Evolutionary conservation across 1,284 basidiomycete genomes (phyloP).

Genomic region (Inonotus hispidus): DNA sequence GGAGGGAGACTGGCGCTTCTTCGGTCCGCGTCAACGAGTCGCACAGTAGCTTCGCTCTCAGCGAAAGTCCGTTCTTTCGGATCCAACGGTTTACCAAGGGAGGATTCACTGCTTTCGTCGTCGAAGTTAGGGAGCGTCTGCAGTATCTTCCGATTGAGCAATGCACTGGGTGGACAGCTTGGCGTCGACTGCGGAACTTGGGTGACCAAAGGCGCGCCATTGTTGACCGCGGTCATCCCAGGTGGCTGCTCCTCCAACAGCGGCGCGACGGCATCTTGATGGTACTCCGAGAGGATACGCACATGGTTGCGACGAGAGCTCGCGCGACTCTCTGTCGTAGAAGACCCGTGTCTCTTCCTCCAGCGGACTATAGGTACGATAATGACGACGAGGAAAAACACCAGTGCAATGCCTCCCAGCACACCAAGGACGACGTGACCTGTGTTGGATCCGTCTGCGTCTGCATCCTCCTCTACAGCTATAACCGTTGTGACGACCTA

Average conservation of each 20-base stretch:
- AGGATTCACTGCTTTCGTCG: slow-evolving; percentile 10
- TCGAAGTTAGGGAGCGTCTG: slow-evolving; percentile 10
- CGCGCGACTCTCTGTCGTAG: slow-evolving; percentile 7
- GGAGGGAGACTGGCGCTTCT: slow-evolving; percentile 8
- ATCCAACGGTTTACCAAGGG: slow-evolving; percentile 1
- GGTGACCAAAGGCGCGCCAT: slow-evolving; percentile 1
- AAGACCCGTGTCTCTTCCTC: slow-evolving; percentile 4
- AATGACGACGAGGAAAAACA: slow-evolving; percentile 11
- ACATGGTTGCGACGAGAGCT: slow-evolving; percentile 6
- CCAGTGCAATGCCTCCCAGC: slow-evolving; percentile 10
- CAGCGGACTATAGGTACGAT: slow-evolving; percentile 13
- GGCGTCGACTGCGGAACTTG: neutral
- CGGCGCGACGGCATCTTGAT: slow-evolving; percentile 5
- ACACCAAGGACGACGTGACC: slow-evolving; percentile 15
- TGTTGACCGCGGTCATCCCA: slow-evolving; percentile 1
- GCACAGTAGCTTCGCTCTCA: neutral
- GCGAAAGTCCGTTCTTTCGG: neutral
- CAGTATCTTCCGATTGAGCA: slow-evolving; percentile 10
- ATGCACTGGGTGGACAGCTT: neutral
- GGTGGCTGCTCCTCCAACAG: slow-evolving; percentile 9
- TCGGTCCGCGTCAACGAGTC: slow-evolving; percentile 5
- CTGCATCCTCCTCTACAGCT: neutral
- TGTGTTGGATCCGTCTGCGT: neutral
- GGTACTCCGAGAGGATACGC: neutral
- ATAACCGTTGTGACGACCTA: neutral